These are phyloP conservation scores for Melanogaster broomeanus DNA, from an alignment of 768 basidiomycete genomes.

Conservation along the genomic window DNA sequence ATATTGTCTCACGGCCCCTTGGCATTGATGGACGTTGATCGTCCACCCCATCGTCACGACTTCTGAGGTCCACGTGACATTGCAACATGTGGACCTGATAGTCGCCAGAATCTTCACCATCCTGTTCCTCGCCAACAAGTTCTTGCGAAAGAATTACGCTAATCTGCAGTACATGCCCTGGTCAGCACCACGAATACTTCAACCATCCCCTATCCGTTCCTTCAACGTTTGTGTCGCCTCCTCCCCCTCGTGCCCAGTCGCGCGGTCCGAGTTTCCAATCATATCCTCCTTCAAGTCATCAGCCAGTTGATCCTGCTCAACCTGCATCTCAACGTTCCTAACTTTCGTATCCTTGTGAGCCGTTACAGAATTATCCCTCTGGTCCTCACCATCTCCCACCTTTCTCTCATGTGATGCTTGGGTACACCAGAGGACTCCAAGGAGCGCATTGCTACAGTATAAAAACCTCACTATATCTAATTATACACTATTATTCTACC, in stretches of 20 bases:
- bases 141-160: conserved; percentile 52
- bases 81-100: conserved; percentile 50
- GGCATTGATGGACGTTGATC: conserved; percentile 76
- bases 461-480: too few relatives aligned
- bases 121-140: conserved; percentile 61
- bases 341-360: conserved; percentile 56
- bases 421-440: too few relatives aligned
- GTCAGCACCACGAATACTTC: conserved; percentile 60
- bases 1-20: conserved; percentile 65
- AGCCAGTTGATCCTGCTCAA: conserved; percentile 53
- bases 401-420: too few relatives aligned
- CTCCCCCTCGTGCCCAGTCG: conserved; percentile 54
- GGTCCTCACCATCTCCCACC: too few relatives aligned
- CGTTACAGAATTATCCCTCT: too few relatives aligned
- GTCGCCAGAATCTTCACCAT: conserved; percentile 66
- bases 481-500: too few relatives aligned
- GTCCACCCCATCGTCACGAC: conserved; percentile 56
- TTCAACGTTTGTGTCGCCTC: conserved; percentile 64
- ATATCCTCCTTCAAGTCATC: conserved; percentile 49
- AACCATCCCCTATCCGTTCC: conserved; percentile 51
- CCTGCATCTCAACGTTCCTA: conserved; percentile 61
- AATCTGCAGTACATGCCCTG: conserved; percentile 37
- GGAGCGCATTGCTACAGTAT: too few relatives aligned
- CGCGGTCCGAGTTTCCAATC: conserved; percentile 47
- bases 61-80: conserved; percentile 51